Conservation (phyloP, 352 stramenopile species). For the Pythium volutum region DNA sequence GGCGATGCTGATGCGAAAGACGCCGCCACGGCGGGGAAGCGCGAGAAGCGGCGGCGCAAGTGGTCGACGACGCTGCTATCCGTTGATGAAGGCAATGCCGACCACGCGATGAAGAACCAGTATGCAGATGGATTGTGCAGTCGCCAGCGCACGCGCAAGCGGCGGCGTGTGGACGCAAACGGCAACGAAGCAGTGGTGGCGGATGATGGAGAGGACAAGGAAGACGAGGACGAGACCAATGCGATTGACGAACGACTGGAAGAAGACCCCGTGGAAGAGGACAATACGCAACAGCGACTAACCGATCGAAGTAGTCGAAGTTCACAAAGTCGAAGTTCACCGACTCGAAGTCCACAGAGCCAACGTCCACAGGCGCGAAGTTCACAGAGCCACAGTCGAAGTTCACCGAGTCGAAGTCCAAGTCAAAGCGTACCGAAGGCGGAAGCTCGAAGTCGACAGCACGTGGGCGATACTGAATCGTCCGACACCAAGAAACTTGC, state of each 20-base stretch:
- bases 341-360: slow-evolving; percentile 7
- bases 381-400: slow-evolving; percentile 11
- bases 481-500: background rate
- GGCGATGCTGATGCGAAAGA: background rate
- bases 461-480: background rate
- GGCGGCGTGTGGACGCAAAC: slow-evolving; percentile 11
- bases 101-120: background rate
- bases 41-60: slow-evolving; percentile 58
- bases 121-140: background rate
- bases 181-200: background rate
- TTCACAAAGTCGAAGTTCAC: slow-evolving; percentile 8
- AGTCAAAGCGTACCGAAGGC: slow-evolving; percentile 11
- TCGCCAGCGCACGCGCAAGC: background rate
- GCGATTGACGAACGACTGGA: background rate
- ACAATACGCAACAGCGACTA: background rate
- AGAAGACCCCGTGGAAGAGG: background rate
- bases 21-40: background rate
- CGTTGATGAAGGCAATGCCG: slow-evolving; percentile 19
- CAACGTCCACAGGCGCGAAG: slow-evolving; percentile 12
- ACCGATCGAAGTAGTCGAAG: slow-evolving; percentile 12
- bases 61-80: slow-evolving; percentile 66
- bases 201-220: background rate
- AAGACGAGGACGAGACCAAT: background rate
- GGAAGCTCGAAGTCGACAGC: slow-evolving; percentile 15
- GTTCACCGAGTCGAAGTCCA: slow-evolving; percentile 16